Evolutionary conservation across 2,329 filamentous ascomycete species (phyloP).

Genomic region (Claviceps sp.): DNA sequence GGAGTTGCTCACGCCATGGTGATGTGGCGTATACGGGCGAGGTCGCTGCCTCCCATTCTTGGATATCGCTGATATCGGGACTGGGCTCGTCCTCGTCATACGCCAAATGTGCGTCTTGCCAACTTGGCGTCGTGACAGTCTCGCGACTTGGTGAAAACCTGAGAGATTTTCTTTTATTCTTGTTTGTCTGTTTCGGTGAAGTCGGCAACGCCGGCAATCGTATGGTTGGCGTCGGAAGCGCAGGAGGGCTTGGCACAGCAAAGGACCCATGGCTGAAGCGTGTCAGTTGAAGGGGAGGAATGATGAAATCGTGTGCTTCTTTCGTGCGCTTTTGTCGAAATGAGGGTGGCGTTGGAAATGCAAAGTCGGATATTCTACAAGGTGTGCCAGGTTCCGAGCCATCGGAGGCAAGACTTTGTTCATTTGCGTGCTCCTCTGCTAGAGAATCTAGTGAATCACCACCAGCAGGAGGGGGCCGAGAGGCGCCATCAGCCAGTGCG

Average conservation of each 20-base stretch:
- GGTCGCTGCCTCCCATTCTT: conserved; percentile 17
- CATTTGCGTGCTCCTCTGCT: background rate
- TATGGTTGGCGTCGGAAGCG: conserved; percentile 3
- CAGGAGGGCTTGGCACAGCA: background rate
- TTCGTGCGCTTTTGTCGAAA: background rate
- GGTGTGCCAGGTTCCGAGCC: conserved; percentile 13
- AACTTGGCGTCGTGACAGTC: conserved; percentile 10
- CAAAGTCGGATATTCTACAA: conserved; percentile 19
- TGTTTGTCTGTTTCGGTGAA: background rate
- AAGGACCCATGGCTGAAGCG: background rate
- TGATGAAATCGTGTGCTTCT: background rate
- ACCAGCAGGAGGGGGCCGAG: background rate
- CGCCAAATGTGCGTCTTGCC: conserved; percentile 13
- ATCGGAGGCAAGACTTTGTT: conserved; percentile 5
- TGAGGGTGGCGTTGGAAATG: conserved; percentile 21
- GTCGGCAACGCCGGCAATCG: conserved; percentile 3
- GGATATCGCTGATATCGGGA: conserved; percentile 26
- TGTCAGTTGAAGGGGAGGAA: background rate
- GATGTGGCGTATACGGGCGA: conserved; percentile 1
- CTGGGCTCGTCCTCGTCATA: conserved; percentile 17
- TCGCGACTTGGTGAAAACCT: conserved; percentile 1
- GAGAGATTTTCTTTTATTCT: background rate
- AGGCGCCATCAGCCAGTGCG: too few species aligned
- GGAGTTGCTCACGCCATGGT: background rate
- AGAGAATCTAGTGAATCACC: background rate